Percentiles rank a stretch among this genome's conserved stretches.
phyloP scores from a whole-genome alignment of 176 grass and related monocot species.

The Raddia guianensis region DNA sequence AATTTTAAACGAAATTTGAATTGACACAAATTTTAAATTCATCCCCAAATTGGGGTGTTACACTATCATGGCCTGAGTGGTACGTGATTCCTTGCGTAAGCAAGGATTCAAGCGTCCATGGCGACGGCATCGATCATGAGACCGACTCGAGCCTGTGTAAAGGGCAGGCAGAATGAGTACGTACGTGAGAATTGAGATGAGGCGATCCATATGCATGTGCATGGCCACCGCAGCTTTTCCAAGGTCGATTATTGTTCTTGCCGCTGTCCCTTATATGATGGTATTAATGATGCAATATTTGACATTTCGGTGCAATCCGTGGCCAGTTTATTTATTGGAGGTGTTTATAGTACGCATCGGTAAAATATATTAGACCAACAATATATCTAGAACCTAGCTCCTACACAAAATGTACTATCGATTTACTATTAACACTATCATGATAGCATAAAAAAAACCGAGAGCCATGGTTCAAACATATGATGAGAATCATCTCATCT shows the following conservation, averaged over 20 bases:
- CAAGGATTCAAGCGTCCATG: constrained; percentile 15
- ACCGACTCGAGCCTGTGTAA: constrained; percentile 24
- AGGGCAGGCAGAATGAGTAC: constrained; percentile 45
- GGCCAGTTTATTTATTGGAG: not conserved
- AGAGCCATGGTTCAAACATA: no score
- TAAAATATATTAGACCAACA: no score
- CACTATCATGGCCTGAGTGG: constrained; percentile 5
- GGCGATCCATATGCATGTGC: constrained; percentile 44
- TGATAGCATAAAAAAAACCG: no score
- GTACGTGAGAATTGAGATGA: constrained; percentile 21
- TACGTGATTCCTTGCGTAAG: constrained; percentile 44
- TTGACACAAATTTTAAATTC: no score
- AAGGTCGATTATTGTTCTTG: constrained; percentile 37
- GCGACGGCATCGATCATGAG: constrained; percentile 39
- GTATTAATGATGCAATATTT: constrained; percentile 28
- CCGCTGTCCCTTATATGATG: constrained; percentile 13
- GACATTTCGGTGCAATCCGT: not conserved
- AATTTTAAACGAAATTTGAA: no score
- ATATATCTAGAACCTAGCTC: no score
- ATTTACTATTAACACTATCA: no score
- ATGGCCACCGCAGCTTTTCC: constrained; percentile 34
- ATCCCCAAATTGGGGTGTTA: no score
- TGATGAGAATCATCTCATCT: no score
- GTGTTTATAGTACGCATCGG: no score
- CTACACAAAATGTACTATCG: no score